phyloP scores from a whole-genome alignment of 306 rosid species.

The Trifolium subterraneum region DNA sequence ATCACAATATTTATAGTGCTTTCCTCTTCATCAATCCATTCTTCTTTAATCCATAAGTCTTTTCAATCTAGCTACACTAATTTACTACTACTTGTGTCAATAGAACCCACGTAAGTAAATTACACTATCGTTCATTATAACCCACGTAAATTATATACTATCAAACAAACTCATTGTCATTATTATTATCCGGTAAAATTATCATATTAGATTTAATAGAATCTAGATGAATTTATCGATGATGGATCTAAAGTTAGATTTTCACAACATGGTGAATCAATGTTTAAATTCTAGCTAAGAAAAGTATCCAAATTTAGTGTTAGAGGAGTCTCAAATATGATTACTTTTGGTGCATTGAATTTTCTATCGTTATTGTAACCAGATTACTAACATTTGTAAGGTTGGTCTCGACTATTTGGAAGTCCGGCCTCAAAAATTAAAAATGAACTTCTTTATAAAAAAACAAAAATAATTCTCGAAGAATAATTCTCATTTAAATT shows the following conservation, averaged over 20 bases:
- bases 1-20: slow-evolving; percentile 47
- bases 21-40: slow-evolving; percentile 85
- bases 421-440: too few relatives aligned
- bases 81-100: not conserved
- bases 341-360: too few relatives aligned
- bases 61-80: slow-evolving; percentile 14
- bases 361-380: too few relatives aligned
- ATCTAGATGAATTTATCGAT: not conserved
- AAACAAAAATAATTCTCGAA: too few relatives aligned
- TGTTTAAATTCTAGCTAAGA: too few relatives aligned
- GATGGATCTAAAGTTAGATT: not conserved
- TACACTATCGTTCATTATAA: not conserved
- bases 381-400: too few relatives aligned
- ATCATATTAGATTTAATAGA: not conserved
- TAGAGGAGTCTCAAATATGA: too few relatives aligned
- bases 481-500: too few relatives aligned
- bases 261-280: not conserved
- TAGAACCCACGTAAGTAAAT: not conserved
- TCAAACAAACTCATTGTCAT: not conserved
- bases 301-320: too few relatives aligned
- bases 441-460: too few relatives aligned
- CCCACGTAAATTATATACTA: not conserved
- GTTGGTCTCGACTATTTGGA: too few relatives aligned
- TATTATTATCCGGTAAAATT: not conserved
- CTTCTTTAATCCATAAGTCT: not conserved